phyloP scores from a whole-genome alignment of 2,329 filamentous ascomycete species.

The Thielaviopsis populi region DNA sequence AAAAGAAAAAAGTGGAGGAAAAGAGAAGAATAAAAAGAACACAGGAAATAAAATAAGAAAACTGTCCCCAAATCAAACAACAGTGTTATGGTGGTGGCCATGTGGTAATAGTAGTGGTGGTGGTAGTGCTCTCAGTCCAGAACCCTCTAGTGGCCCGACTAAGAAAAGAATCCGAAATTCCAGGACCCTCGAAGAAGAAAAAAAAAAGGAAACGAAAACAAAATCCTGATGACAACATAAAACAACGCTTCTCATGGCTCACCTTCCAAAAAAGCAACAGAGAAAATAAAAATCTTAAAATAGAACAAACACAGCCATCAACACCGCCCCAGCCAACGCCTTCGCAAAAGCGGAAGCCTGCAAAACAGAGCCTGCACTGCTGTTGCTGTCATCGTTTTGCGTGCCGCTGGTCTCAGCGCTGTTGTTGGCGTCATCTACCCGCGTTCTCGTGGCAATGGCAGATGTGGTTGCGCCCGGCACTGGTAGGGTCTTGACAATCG shows the following conservation, averaged over 20 bases:
- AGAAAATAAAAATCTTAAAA: background rate
- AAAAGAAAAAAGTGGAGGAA: background rate
- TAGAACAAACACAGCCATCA: background rate
- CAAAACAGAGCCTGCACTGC: background rate
- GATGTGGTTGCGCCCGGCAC: slow-evolving; percentile 17
- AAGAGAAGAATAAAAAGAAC: background rate
- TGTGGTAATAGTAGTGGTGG: background rate
- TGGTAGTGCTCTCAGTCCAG: background rate
- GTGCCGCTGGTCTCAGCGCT: slow-evolving; percentile 18
- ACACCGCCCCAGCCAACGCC: background rate
- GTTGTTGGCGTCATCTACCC: slow-evolving; percentile 14
- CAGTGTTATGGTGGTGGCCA: background rate
- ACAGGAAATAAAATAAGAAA: background rate
- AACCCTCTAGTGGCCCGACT: background rate
- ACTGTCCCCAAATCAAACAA: background rate
- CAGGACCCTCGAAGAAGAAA: background rate
- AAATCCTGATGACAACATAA: background rate
- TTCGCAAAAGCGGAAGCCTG: background rate
- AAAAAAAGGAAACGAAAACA: background rate
- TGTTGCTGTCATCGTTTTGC: background rate
- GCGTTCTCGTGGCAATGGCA: background rate
- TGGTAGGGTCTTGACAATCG: slow-evolving; percentile 27
- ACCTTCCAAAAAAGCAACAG: background rate
- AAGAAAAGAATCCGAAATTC: background rate
- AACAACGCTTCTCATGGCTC: background rate